phyloP scores from a whole-genome alignment of 768 basidiomycete species.

The Russula brevipes region DNA sequence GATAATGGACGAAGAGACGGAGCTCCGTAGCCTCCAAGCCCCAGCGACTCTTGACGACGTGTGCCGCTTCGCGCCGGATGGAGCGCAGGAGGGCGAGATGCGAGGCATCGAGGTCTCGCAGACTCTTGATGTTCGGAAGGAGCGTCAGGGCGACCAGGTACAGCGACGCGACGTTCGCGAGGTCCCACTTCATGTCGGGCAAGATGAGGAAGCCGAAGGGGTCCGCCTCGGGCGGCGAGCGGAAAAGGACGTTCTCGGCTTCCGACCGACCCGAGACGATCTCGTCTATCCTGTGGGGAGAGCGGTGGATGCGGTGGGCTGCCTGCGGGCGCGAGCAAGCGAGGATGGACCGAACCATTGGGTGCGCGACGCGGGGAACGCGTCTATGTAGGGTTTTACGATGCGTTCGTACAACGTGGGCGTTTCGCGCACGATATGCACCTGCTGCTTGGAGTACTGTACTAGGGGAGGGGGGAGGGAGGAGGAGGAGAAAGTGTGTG shows the following conservation, averaged over 20 bases:
- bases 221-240: slow-evolving; percentile 39
- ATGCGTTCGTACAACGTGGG: slow-evolving; percentile 65
- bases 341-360: slow-evolving; percentile 59
- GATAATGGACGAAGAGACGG: slow-evolving; percentile 88
- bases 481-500: neutral
- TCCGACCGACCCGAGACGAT: slow-evolving; percentile 77
- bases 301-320: neutral
- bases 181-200: slow-evolving; percentile 98
- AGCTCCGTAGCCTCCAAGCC: slow-evolving; percentile 56
- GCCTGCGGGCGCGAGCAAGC: neutral
- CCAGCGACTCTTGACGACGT: slow-evolving; percentile 58
- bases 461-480: neutral
- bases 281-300: slow-evolving; percentile 68
- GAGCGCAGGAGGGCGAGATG: slow-evolving; percentile 65
- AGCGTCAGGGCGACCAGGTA: slow-evolving; percentile 81
- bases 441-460: slow-evolving; percentile 72
- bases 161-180: slow-evolving; percentile 62
- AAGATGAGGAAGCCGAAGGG: slow-evolving; percentile 67
- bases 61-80: slow-evolving; percentile 54
- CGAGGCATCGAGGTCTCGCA: slow-evolving; percentile 64
- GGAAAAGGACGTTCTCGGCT: slow-evolving; percentile 62
- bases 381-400: slow-evolving; percentile 73
- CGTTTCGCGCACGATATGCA: slow-evolving; percentile 76
- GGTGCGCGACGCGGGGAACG: slow-evolving; percentile 70
- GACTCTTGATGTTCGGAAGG: slow-evolving; percentile 54